Conservation (phyloP, 2,329 filamentous ascomycete species). For the Botryosphaeria dothidea region DNA sequence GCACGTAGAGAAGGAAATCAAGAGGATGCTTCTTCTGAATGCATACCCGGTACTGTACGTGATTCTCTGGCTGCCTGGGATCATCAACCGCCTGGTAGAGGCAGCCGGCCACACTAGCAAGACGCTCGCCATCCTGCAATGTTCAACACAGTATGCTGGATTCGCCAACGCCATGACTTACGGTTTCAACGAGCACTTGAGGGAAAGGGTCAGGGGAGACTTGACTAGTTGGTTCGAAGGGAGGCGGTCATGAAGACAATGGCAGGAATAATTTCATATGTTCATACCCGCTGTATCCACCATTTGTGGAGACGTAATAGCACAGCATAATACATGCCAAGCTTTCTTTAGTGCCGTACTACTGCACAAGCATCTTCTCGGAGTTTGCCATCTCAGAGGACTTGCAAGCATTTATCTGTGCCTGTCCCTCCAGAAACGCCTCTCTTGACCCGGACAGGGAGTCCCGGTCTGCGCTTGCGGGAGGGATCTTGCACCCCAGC, state of each 20-base stretch:
- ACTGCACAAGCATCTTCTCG: too few relatives aligned
- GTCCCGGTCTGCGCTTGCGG: too few relatives aligned
- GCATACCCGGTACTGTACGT: constrained; percentile 37
- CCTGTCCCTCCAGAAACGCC: too few relatives aligned
- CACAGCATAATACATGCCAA: too few relatives aligned
- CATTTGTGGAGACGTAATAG: too few relatives aligned
- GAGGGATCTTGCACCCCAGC: too few relatives aligned
- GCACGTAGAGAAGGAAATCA: constrained; percentile 25
- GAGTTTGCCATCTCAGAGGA: too few relatives aligned
- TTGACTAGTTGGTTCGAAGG: background rate
- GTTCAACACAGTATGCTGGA: constrained; percentile 27
- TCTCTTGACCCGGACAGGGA: too few relatives aligned
- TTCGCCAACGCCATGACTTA: constrained; percentile 26
- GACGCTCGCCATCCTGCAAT: constrained; percentile 23
- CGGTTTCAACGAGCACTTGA: constrained; percentile 24
- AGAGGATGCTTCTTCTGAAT: constrained; percentile 33
- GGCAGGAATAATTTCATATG: too few relatives aligned
- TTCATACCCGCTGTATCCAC: too few relatives aligned
- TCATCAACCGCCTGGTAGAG: constrained; percentile 27
- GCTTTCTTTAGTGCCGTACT: too few relatives aligned
- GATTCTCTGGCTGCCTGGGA: constrained; percentile 36
- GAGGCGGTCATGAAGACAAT: background rate
- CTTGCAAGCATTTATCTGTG: too few relatives aligned
- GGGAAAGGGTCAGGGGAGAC: background rate
- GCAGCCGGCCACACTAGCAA: constrained; percentile 21